A percentile compares a stretch with the other conserved stretches of the same genome.
phyloP scores from a whole-genome alignment of 352 stramenopile genomes.

The Phytophthora brassicae region DNA sequence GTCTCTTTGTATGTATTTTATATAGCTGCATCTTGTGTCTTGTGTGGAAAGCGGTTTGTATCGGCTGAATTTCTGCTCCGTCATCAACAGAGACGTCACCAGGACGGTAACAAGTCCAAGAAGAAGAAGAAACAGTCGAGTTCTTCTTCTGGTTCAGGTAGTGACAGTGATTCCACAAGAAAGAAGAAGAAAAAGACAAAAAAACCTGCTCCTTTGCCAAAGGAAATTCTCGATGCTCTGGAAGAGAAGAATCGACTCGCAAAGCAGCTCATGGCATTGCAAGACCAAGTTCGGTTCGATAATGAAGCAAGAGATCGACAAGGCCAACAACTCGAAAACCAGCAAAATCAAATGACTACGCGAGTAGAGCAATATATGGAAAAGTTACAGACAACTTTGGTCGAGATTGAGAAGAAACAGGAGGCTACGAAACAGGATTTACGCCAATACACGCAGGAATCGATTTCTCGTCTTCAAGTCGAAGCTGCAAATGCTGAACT shows the following conservation, averaged over 20 bases:
- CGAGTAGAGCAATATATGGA: constrained; percentile 62
- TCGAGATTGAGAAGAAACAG: constrained; percentile 71
- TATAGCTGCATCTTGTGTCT: constrained; percentile 50
- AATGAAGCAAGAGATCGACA: constrained; percentile 51
- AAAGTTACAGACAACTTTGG: constrained; percentile 55
- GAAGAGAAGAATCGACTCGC: constrained; percentile 62
- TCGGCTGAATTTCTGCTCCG: constrained; percentile 71
- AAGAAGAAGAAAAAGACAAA: constrained; percentile 29
- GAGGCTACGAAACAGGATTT: constrained; percentile 65
- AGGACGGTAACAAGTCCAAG: constrained; percentile 20
- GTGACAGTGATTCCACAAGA: constrained; percentile 19
- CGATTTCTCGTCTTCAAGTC: constrained; percentile 43
- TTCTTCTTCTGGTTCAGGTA: constrained; percentile 23
- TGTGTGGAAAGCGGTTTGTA: constrained; percentile 80
- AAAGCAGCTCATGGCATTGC: constrained; percentile 56
- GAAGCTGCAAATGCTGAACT: constrained; percentile 38
- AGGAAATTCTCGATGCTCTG: constrained; percentile 48
- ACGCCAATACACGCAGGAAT: constrained; percentile 61
- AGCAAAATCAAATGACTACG: constrained; percentile 53
- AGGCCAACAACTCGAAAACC: constrained; percentile 40
- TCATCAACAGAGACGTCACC: constrained; percentile 69
- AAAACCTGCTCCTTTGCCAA: constrained; percentile 24
- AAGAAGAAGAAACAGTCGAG: constrained; percentile 31
- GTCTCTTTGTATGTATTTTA: not conserved
- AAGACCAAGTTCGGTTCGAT: constrained; percentile 54